These are phyloP conservation scores for Saitozyma sp. DNA, from an alignment of 768 basidiomycete genomes.

Conservation along the genomic window DNA sequence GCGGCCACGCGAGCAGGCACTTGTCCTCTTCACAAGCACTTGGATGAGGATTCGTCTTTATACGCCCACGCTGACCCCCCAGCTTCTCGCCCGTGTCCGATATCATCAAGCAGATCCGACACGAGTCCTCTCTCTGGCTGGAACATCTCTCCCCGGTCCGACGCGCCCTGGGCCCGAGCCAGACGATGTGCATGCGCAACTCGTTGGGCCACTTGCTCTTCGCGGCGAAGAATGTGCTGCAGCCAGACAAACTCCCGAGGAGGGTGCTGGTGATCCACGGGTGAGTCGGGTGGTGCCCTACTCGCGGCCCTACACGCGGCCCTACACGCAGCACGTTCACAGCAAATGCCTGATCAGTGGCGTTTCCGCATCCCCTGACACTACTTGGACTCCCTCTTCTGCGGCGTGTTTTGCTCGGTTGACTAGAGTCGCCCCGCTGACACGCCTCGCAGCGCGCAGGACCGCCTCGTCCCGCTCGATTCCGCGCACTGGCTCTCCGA, in stretches of 20 bases:
- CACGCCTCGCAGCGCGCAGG: constrained; percentile 8
- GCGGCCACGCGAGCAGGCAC: too few relatives aligned
- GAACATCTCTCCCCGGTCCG: constrained; percentile 33
- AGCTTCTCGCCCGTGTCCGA: constrained; percentile 30
- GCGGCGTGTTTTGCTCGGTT: too few relatives aligned
- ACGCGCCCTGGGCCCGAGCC: constrained; percentile 20
- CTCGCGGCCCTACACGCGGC: too few relatives aligned
- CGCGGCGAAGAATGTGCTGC: constrained; percentile 19
- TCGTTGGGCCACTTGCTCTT: constrained; percentile 23
- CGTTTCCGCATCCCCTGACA: too few relatives aligned
- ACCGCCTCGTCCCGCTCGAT: constrained; percentile 13
- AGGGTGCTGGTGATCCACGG: constrained; percentile 23
- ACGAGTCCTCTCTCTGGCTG: constrained; percentile 22
- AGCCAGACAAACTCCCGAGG: constrained; percentile 6
- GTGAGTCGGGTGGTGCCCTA: constrained; percentile 4
- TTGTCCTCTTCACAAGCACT: too few relatives aligned
- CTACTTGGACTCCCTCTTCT: too few relatives aligned
- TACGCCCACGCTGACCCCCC: background rate
- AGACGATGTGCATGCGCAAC: constrained; percentile 23
- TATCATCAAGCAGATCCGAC: constrained; percentile 33
- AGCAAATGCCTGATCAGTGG: too few relatives aligned
- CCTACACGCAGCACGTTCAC: too few relatives aligned
- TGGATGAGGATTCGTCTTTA: too few relatives aligned
- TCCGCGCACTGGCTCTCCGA: constrained; percentile 20
- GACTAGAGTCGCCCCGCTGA: too few relatives aligned